Evolutionary conservation across 805 yeast species (phyloP), one percentile per base, ranked within the genome.

Genomic region (Candida nanaspora): DNA sequence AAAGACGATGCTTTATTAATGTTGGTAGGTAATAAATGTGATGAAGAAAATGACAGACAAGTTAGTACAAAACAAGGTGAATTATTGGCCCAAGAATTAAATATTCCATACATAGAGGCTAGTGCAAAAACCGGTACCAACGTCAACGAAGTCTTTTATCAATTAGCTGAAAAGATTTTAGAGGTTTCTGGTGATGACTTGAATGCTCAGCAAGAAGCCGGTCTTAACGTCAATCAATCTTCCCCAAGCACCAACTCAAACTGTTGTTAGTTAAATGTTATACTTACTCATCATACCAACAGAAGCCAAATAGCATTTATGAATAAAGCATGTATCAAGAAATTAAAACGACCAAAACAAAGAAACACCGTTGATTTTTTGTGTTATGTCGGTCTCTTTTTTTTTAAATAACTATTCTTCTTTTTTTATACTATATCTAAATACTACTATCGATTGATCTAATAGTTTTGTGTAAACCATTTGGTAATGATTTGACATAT

Each of bases 11-110:
- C 96, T 13, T 95, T 88, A 63, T 72, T 93, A 57, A 81, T 91
- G 57, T 71, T 93, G 50, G 97, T 93, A 14, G 99, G 97, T 48
- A 93, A 93, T 73, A 93, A 93, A 71, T 82, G 85, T 61, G 99
- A 93, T 57, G 93, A 89, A 66, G 80, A 74, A 39, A 91, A 81
- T 46, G 76, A 84, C 50, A 81, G 98, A 65, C 89, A 83, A 42
- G 95, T 93, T 11, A 70, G 89, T 20, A 72, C 76, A 43, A 96
- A 91, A 57, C 95, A 91, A 63, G 99, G 98, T 55, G 86, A 84
- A 59, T 78, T 76, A 18, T 70, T 93, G 49, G 97, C 98, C 22
- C 74, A 79, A 44, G 94, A 84, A 62, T 73, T 93, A 51, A 86
- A 86, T 41, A 72, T 93, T 41, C 95, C 96, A 25, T 93, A 93